Percentiles rank a stretch among this genome's conserved stretches.
phyloP scores from a whole-genome alignment of 1,284 basidiomycete genomes.

The Cryptococcus hybrid region DNA sequence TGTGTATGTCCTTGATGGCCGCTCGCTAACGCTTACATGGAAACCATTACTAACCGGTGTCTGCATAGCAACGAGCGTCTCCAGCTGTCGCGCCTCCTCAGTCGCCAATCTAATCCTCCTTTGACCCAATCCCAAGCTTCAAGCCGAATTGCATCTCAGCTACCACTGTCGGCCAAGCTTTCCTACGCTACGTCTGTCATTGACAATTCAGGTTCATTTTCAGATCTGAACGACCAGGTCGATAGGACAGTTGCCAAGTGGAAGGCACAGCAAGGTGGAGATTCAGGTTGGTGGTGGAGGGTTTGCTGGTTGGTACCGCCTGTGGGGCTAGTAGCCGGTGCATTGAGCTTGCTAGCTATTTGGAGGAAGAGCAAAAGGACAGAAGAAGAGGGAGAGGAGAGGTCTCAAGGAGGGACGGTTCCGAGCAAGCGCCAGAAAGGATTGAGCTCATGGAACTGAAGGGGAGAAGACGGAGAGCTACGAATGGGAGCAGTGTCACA shows the following conservation, averaged over 20 bases:
- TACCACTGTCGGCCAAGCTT: conserved; percentile 75
- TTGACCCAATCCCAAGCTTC: conserved; percentile 58
- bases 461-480: conserved; percentile 18
- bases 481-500: conserved; percentile 9
- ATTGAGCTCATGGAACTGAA: conserved; percentile 34
- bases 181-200: conserved; percentile 80
- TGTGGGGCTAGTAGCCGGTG: conserved; percentile 54
- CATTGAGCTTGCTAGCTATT: conserved; percentile 21
- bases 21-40: background rate
- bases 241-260: conserved; percentile 62
- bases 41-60: background rate
- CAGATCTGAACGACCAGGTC: conserved; percentile 70
- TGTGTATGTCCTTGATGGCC: conserved; percentile 35
- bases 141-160: conserved; percentile 74
- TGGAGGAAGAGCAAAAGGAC: conserved; percentile 18
- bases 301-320: conserved; percentile 83
- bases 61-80: conserved; percentile 58
- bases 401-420: conserved; percentile 12
- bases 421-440: conserved; percentile 15
- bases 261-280: conserved; percentile 57
- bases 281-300: conserved; percentile 58
- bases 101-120: conserved; percentile 59
- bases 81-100: conserved; percentile 75
- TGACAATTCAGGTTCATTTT: conserved; percentile 77
- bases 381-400: conserved; percentile 32